These are phyloP conservation scores for Sicyos baderoa DNA, from an alignment of 306 rosid genomes.

Conservation along the genomic window DNA sequence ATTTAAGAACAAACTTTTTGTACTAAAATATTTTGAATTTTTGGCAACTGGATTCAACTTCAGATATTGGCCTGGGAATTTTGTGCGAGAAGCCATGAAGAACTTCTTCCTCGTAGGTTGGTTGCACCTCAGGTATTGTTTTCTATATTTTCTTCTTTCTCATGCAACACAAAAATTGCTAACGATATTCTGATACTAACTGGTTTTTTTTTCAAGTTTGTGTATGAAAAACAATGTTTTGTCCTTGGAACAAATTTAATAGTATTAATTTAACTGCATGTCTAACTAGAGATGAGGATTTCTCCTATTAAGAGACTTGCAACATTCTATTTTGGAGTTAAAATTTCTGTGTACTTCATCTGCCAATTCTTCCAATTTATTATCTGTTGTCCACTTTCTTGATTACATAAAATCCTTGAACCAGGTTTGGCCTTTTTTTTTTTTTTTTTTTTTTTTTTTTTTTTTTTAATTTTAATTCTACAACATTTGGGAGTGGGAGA, in stretches of 20 bases:
- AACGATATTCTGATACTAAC: not conserved
- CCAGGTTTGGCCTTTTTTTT: too few species aligned
- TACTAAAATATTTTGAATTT: not conserved
- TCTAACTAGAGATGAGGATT: too few species aligned
- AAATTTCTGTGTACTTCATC: too few species aligned
- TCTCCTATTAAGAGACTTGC: too few species aligned
- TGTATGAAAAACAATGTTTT: too few species aligned
- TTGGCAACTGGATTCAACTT: not conserved
- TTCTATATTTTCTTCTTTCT: not conserved
- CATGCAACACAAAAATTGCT: not conserved
- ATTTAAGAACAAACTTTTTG: not conserved
- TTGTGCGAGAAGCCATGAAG: slow-evolving; percentile 36
- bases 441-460: too few species aligned
- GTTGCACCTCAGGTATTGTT: slow-evolving; percentile 31
- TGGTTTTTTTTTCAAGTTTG: not conserved
- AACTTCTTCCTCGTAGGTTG: slow-evolving; percentile 28
- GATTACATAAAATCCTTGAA: not conserved
- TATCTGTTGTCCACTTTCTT: not conserved
- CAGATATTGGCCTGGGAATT: slow-evolving; percentile 44
- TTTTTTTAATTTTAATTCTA: too few species aligned
- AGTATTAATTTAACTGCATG: too few species aligned
- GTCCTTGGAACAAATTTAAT: too few species aligned
- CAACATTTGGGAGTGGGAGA: too few species aligned
- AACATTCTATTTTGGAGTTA: too few species aligned
- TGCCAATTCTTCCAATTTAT: too few species aligned